Percentiles rank a stretch among this genome's conserved stretches.
phyloP scores from a whole-genome alignment of 2,329 filamentous ascomycete genomes.

The Fusarium virguliforme region DNA sequence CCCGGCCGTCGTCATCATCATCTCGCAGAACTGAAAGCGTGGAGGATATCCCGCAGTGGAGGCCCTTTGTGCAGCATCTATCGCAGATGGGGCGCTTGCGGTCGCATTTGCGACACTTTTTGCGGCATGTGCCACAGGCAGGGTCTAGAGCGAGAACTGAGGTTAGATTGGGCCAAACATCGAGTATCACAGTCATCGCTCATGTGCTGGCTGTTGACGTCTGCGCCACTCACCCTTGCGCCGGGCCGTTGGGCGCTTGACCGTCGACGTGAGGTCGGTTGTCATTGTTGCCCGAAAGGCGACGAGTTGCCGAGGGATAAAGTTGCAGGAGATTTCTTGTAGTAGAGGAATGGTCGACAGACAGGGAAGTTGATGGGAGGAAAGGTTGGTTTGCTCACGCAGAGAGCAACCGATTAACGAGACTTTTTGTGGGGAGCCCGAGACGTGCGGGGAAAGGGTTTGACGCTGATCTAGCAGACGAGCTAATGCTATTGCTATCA shows the following conservation, averaged over 20 bases:
- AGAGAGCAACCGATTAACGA: not conserved
- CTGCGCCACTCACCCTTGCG: conserved; percentile 37
- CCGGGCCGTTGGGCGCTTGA: conserved; percentile 39
- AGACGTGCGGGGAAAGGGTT: not conserved
- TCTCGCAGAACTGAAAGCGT: conserved; percentile 51
- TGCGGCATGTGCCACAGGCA: conserved; percentile 53
- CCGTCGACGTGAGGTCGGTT: not conserved
- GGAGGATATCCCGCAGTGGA: conserved; percentile 54
- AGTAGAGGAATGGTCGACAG: not conserved
- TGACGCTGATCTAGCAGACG: conserved; percentile 1
- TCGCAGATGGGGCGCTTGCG: conserved; percentile 51
- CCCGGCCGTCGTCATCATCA: conserved; percentile 19
- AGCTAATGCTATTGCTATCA: not conserved
- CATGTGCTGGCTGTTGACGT: not conserved
- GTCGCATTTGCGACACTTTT: conserved; percentile 55
- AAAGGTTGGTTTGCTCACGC: conserved; percentile 1
- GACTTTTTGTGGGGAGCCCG: conserved; percentile 11
- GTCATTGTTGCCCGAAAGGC: conserved; percentile 33
- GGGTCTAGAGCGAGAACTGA: conserved; percentile 40
- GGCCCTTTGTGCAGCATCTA: conserved; percentile 51
- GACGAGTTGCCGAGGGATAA: not conserved
- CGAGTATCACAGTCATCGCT: not conserved
- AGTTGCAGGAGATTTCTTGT: not conserved
- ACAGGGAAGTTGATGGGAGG: conserved; percentile 10
- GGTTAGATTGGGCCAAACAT: not conserved